These are phyloP conservation scores for Boletus eberwhitei DNA, from an alignment of 768 basidiomycete genomes.

Conservation along the genomic window DNA sequence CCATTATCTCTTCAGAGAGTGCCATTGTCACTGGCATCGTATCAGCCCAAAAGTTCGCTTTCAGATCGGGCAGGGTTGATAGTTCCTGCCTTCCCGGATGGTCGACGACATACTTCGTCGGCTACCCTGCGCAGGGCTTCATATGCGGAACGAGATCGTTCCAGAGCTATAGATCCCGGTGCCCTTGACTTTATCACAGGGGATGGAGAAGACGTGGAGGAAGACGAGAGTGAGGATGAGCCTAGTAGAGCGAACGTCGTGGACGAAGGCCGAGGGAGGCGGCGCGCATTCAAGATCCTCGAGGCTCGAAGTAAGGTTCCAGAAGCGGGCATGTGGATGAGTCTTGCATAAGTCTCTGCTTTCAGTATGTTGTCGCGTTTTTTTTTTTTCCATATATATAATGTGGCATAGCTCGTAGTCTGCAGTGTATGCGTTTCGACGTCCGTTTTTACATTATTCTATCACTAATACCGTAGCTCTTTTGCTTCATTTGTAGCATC, in stretches of 20 bases:
- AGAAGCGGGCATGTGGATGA: conserved; percentile 77
- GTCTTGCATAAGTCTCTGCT: conserved; percentile 49
- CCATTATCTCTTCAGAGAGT: conserved; percentile 36
- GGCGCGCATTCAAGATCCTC: conserved; percentile 64
- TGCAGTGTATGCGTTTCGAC: conserved; percentile 11
- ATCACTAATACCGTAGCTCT: conserved; percentile 28
- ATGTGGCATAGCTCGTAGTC: conserved; percentile 9
- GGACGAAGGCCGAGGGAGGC: conserved; percentile 46
- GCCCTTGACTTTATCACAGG: conserved; percentile 56
- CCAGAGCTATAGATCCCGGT: conserved; percentile 65
- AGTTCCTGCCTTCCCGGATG: conserved; percentile 26
- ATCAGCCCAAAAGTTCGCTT: conserved; percentile 50
- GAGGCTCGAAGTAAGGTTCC: conserved; percentile 68
- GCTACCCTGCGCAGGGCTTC: conserved; percentile 54
- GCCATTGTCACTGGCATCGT: conserved; percentile 52
- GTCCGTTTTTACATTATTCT: conserved; percentile 27
- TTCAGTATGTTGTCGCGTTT: conserved; percentile 4
- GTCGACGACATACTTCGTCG: conserved; percentile 35
- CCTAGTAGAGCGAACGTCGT: conserved; percentile 15
- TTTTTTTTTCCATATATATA: background rate
- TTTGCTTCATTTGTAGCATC: conserved; percentile 28
- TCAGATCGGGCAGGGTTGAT: conserved; percentile 35
- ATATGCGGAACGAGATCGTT: conserved; percentile 68
- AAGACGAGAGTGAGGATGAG: conserved; percentile 30
- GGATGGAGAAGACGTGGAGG: conserved; percentile 49